Evolutionary conservation across 2,329 filamentous ascomycete genomes (phyloP).

Genomic region (Neurospora sp.): DNA sequence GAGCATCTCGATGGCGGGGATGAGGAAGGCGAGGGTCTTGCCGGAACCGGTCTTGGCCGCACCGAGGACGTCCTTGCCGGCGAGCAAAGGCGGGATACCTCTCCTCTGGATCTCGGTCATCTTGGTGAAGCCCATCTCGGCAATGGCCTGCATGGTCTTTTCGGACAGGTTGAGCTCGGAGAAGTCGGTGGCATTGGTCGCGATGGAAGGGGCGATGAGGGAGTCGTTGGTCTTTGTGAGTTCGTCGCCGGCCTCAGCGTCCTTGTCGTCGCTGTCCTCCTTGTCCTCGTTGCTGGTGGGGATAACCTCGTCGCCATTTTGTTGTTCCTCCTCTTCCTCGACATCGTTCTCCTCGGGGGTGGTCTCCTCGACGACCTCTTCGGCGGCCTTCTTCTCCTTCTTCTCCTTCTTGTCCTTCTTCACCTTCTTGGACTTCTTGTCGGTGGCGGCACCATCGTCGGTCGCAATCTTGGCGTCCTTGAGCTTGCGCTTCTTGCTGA

Average conservation of each 20-base stretch:
- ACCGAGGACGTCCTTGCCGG: conserved; percentile 85
- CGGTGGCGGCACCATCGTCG: conserved; percentile 5
- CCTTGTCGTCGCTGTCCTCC: conserved; percentile 19
- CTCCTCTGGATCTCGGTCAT: conserved; percentile 94
- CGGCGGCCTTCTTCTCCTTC: conserved; percentile 14
- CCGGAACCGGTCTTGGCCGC: conserved; percentile 94
- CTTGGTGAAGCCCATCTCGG: conserved; percentile 83
- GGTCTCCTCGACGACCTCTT: conserved; percentile 12
- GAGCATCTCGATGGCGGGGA: conserved; percentile 90
- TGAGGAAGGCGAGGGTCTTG: conserved; percentile 90
- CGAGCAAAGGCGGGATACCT: conserved; percentile 78
- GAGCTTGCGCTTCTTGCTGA: conserved; percentile 27
- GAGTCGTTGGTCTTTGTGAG: conserved; percentile 32
- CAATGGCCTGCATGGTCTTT: conserved; percentile 78
- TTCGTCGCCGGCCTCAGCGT: conserved; percentile 23
- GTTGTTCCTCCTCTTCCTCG: conserved; percentile 14
- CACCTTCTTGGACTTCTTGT: background rate
- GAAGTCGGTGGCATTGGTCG: conserved; percentile 59
- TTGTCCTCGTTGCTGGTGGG: conserved; percentile 11
- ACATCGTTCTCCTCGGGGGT: conserved; percentile 15
- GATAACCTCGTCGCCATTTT: conserved; percentile 1
- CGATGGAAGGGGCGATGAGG: conserved; percentile 48
- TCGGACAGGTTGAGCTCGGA: conserved; percentile 75
- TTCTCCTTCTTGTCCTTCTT: conserved; percentile 16
- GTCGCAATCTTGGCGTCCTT: conserved; percentile 21